Conservation (phyloP, 2,329 filamentous ascomycete species). For the Falciphora oryzae region DNA sequence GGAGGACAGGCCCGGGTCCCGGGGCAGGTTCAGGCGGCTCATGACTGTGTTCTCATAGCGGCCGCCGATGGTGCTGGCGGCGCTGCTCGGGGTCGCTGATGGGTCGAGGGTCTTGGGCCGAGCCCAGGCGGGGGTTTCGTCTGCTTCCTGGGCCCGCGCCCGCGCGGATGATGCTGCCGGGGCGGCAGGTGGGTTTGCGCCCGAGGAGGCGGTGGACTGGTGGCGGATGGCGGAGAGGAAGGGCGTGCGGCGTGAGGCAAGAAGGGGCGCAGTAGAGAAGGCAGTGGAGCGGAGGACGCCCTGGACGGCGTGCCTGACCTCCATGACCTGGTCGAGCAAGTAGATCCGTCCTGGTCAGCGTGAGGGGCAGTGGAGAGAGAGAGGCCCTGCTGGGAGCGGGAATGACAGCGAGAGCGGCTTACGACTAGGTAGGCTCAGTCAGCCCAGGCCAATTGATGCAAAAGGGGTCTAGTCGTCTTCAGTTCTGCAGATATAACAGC, state of each 20-base stretch:
- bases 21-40: not conserved
- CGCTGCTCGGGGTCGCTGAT: not conserved
- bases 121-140: not conserved
- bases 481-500: too few relatives aligned
- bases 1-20: not conserved
- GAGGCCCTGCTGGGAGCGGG: too few relatives aligned
- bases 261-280: not conserved
- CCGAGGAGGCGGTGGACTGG: not conserved
- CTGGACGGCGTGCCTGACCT: constrained; percentile 9
- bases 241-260: not conserved
- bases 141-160: not conserved
- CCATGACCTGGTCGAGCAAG: not conserved
- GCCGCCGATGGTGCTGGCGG: not conserved
- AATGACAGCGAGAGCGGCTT: too few relatives aligned
- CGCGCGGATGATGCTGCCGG: not conserved
- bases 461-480: too few relatives aligned
- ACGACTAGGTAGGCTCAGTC: not conserved
- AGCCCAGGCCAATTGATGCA: not conserved
- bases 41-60: not conserved
- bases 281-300: constrained; percentile 4
- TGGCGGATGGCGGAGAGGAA: constrained; percentile 1
- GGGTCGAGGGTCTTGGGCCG: not conserved
- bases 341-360: not conserved
- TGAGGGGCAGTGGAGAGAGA: too few relatives aligned
- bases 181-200: not conserved